These are phyloP conservation scores for Fusarium nisikadoi DNA, from an alignment of 2,329 filamentous ascomycete species.

Conservation along the genomic window DNA sequence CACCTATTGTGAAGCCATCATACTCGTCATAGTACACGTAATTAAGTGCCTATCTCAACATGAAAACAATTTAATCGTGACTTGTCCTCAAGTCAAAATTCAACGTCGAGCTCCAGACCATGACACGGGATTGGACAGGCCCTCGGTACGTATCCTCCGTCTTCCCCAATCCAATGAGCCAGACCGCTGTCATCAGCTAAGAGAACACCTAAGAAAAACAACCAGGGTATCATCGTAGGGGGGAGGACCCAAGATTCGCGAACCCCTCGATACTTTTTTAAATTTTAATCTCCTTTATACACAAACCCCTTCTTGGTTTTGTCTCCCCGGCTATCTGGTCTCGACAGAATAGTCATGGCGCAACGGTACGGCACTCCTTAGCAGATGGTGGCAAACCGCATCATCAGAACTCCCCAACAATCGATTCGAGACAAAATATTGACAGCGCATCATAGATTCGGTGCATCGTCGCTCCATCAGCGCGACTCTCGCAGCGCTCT, in stretches of 20 bases:
- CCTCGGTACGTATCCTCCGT: slow-evolving; percentile 24
- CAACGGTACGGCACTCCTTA: slow-evolving; percentile 47
- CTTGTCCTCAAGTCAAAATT: neutral
- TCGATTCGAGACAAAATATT: slow-evolving; percentile 2
- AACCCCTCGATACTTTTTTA: slow-evolving; percentile 27
- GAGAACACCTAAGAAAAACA: slow-evolving; percentile 42
- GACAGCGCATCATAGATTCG: slow-evolving; percentile 63
- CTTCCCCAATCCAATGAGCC: slow-evolving; percentile 22
- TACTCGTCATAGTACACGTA: neutral
- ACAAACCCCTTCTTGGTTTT: slow-evolving; percentile 2
- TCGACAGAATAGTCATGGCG: slow-evolving; percentile 45
- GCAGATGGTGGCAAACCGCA: slow-evolving; percentile 15
- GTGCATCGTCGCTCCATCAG: slow-evolving; percentile 76
- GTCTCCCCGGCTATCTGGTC: neutral
- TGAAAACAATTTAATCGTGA: neutral
- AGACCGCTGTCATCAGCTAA: slow-evolving; percentile 31
- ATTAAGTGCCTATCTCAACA: neutral
- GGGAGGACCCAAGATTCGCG: slow-evolving; percentile 34
- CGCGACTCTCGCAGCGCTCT: slow-evolving; percentile 77
- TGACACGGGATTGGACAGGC: slow-evolving; percentile 36
- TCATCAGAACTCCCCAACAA: slow-evolving; percentile 13
- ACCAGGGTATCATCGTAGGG: slow-evolving; percentile 42
- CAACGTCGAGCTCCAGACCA: neutral
- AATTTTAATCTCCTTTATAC: neutral
- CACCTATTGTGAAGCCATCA: neutral